Evolutionary conservation across 2,329 filamentous ascomycete species (phyloP), one percentile per base, ranked within the genome.

Genomic region (Didymella sp.): DNA sequence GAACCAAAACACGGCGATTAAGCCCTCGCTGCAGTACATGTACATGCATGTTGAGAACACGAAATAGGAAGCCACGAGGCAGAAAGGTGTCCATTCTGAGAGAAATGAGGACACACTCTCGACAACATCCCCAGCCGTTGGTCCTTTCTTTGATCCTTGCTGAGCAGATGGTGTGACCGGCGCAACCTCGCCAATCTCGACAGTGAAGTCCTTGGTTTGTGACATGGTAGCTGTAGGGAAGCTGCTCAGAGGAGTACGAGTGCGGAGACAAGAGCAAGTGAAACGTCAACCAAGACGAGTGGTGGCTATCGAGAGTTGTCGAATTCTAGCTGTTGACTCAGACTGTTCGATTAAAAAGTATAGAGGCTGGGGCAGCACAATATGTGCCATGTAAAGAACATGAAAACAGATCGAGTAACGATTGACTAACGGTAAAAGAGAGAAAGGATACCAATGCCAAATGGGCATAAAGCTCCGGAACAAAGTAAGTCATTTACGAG

Each of bases 1-100:
- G 62, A 79, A 79, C 77, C 77, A 80, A 63, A 80, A 80, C 19
- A 79, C 65, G 31, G 74, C 70, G 22, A 77, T 77, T 38, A 76
- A 52, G 21, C 61, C 56, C 13, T 73, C 65, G 37, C 71, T 73
- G 51, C 71, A 74, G 50, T 78, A 74, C 68, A 76, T 77, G 67
- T 79, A 79, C 19, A 79, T 63, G 27, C 71, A 77, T 42, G 73
- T 73, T 6, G 77, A 79, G 59, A 78, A 77, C 49, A 76, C 62
- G 41, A 77, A 79, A 61, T 79, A 79, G 2, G 75, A 76, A 25
- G 67, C 58, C n/a, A 79, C 75, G 4, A 79, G 70, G 41, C 73
- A 55, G 47, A 79, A 78, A 4, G 77, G 77, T 1, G 76, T 78
- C 77, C 77, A 79, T 24, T 78, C 76, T 44, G 70, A 69, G 51